Base-by-base conservation (phyloP, 257 asterid genomes). In the Lycium ferocissimum region DNA sequence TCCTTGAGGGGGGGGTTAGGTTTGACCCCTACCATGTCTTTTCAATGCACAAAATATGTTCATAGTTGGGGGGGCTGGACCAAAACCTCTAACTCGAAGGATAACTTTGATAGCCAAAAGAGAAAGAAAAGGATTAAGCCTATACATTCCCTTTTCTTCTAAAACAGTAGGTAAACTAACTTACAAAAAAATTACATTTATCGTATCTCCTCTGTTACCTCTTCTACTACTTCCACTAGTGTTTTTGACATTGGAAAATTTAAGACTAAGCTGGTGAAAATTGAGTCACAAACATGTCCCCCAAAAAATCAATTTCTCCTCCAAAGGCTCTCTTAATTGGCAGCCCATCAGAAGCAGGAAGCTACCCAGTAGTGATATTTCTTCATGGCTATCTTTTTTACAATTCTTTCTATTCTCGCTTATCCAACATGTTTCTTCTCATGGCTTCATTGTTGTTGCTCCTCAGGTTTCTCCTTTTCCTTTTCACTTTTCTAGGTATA, bases 391-490 rank as follows among this genome's bases (percentile, higher is more conserved):
- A 87, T 84, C 96, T 96, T 79, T 93, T 94, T 56, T 78, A 88
- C 91, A 96, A 94, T 85, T 90, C 95, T 10, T 96, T 96, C 92
- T 96, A 94, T 91, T 93, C 99, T 80, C 94, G 84, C 95, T 96
- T 45, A 80, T 93, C 67, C 96, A 88, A 1, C 98, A 94, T 88
- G 85, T 96, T 59, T 92, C 97, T 38, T 96, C 97, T 3, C 98
- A 96, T 86, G 99, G 98, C 10, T 92, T 93, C 93, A 90, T 96
- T 7, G 94, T 93, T 40, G 89, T 93, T 40, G 98, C 95, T 8
- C 98, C 98, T 22, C 99, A 96, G 98, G 99, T 95, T 85, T 35
- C 43, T 84, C 14, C 58, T 9, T 45, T 3, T 18, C 15, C 1
- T 35, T 3, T 8, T 11, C 58, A n/a, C 38, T 58, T 35, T 80